Evolutionary conservation across 495 filamentous ascomycete species (phyloP).

Genomic region (Talaromyces nanjingensis): DNA sequence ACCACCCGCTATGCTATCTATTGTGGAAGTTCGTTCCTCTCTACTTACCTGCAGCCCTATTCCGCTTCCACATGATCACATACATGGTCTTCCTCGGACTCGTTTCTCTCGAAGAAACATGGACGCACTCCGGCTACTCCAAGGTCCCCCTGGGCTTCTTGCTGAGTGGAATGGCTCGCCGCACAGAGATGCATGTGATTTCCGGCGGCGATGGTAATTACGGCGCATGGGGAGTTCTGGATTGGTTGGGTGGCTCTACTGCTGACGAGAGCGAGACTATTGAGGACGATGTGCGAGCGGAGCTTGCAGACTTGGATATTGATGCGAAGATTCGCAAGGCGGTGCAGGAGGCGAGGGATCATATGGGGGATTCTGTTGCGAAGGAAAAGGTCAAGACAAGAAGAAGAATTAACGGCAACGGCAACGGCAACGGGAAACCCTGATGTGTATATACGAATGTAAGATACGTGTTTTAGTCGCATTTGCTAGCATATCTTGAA

Average conservation of each 20-base stretch:
- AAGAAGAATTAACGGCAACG: slow-evolving; percentile 10
- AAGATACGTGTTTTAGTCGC: not conserved
- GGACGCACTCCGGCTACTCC: slow-evolving; percentile 71
- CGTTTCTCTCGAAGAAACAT: slow-evolving; percentile 68
- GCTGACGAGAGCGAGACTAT: slow-evolving; percentile 52
- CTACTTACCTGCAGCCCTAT: slow-evolving; percentile 60
- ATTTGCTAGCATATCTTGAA: not conserved
- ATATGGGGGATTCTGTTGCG: slow-evolving; percentile 16
- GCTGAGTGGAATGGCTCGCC: slow-evolving; percentile 64
- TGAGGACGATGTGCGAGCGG: slow-evolving; percentile 20
- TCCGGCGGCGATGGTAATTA: slow-evolving; percentile 62
- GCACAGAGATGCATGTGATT: slow-evolving; percentile 62
- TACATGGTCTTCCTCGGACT: slow-evolving; percentile 64
- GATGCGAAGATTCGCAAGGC: slow-evolving; percentile 19
- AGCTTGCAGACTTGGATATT: slow-evolving; percentile 17
- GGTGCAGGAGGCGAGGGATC: slow-evolving; percentile 21
- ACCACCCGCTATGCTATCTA: slow-evolving; percentile 73
- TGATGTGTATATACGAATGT: not conserved
- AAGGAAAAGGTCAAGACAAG: slow-evolving; percentile 12
- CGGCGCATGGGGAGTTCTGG: slow-evolving; percentile 68
- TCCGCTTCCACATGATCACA: slow-evolving; percentile 70
- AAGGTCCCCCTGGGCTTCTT: slow-evolving; percentile 64
- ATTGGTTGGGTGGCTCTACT: slow-evolving; percentile 68
- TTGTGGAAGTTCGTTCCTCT: slow-evolving; percentile 63
- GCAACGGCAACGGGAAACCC: slow-evolving; percentile 2